A percentile compares a stretch with the other conserved stretches of the same genome.
Conservation (phyloP, 352 stramenopile genomes). For the Globisporangium viniferum region DNA sequence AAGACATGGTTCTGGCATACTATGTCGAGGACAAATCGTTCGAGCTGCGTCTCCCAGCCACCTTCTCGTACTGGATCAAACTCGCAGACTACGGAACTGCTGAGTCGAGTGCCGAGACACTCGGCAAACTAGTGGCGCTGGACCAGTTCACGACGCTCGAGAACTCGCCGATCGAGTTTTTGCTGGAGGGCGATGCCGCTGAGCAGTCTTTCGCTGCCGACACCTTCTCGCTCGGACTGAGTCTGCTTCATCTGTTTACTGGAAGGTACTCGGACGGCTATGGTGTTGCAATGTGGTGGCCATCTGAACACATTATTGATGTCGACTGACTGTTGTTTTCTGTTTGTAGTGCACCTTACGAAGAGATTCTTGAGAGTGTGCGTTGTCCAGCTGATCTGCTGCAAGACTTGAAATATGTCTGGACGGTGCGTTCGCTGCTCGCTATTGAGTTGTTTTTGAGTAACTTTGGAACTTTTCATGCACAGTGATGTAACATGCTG, state of each 20-base stretch:
- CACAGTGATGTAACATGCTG: background rate
- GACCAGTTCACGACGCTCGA: conserved; percentile 98
- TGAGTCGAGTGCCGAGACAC: conserved; percentile 82
- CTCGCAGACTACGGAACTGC: conserved; percentile 98
- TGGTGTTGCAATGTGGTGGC: background rate
- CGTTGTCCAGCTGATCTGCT: conserved; percentile 85
- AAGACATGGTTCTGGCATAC: conserved; percentile 57
- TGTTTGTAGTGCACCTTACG: conserved; percentile 89
- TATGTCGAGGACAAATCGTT: conserved; percentile 52
- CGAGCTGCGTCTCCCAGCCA: conserved; percentile 49
- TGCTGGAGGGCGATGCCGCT: conserved; percentile 91
- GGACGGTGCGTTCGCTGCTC: conserved; percentile 53
- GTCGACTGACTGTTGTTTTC: conserved; percentile 1
- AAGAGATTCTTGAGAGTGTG: conserved; percentile 96
- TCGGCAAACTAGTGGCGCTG: conserved; percentile 90
- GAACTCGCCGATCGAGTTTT: conserved; percentile 96
- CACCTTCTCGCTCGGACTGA: conserved; percentile 95
- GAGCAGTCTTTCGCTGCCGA: conserved; percentile 92
- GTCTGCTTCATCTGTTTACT: conserved; percentile 96
- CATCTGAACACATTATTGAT: background rate
- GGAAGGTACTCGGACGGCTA: conserved; percentile 52
- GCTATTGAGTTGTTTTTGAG: background rate
- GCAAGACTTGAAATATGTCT: conserved; percentile 84
- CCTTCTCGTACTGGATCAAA: conserved; percentile 91
- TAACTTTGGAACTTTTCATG: background rate